phyloP scores from a whole-genome alignment of 2,329 filamentous ascomycete genomes.

The Colletotrichum higginsianum region DNA sequence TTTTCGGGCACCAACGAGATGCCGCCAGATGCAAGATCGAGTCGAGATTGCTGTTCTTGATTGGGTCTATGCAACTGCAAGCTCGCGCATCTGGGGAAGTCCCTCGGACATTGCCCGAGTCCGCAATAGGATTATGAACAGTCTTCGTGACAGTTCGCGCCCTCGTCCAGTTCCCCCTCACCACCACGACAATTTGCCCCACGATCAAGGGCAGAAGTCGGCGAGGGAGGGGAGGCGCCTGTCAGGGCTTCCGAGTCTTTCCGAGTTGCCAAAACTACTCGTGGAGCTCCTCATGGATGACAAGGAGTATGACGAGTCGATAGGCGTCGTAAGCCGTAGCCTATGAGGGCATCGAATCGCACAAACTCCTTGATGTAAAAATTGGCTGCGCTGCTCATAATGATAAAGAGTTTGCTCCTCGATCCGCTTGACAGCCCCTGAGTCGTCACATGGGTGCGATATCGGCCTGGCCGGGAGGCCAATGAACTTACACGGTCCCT shows the following conservation, averaged over 20 bases:
- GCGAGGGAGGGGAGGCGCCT: background rate
- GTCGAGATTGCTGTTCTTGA: conserved; percentile 19
- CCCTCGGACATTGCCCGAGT: conserved; percentile 39
- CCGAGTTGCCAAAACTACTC: conserved; percentile 12
- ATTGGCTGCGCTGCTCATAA: background rate
- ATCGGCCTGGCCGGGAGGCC: conserved; percentile 10
- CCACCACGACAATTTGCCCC: conserved; percentile 17
- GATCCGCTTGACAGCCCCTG: background rate
- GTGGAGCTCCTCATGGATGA: conserved; percentile 22
- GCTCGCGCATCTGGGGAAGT: conserved; percentile 21
- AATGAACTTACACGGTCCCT: conserved; percentile 20
- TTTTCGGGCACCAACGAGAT: conserved; percentile 39
- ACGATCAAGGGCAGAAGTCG: conserved; percentile 22
- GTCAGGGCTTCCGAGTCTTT: conserved; percentile 31
- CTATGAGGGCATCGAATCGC: conserved; percentile 5
- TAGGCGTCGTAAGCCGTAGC: background rate
- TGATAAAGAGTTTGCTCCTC: background rate
- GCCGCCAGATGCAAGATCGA: conserved; percentile 35
- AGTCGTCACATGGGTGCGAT: background rate
- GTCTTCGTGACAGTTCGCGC: conserved; percentile 24
- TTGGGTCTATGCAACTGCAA: conserved; percentile 18
- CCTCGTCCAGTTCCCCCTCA: conserved; percentile 32
- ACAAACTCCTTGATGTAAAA: conserved; percentile 6
- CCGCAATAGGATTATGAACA: conserved; percentile 21
- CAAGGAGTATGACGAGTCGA: background rate